Evolutionary conservation across 345 rosid genomes (phyloP).

Genomic region (Clausena lansium): DNA sequence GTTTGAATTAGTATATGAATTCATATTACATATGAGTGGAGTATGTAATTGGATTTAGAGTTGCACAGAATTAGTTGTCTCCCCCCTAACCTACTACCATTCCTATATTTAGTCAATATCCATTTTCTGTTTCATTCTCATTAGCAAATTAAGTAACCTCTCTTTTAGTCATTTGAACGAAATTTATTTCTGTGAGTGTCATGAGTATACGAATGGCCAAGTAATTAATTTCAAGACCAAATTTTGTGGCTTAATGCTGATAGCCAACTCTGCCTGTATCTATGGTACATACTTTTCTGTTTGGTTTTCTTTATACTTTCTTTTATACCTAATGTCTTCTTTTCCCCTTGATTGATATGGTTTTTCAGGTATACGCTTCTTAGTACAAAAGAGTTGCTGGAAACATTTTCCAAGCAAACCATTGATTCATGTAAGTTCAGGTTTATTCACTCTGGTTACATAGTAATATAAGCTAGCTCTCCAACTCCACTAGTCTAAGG

Average conservation of each 20-base stretch:
- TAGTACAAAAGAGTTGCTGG: conserved; percentile 75
- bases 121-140: not conserved
- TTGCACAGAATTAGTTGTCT: not conserved
- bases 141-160: not conserved
- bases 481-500: not conserved
- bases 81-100: not conserved
- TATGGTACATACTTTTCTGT: not conserved
- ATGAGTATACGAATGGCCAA: not conserved
- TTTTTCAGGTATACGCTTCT: conserved; percentile 73
- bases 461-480: not conserved
- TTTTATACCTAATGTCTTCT: conserved; percentile 3
- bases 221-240: not conserved
- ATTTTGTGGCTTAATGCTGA: not conserved
- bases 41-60: too few species aligned
- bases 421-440: conserved; percentile 72
- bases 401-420: conserved; percentile 65
- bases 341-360: conserved; percentile 4
- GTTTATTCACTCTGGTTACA: not conserved
- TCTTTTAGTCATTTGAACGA: not conserved
- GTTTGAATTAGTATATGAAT: not conserved
- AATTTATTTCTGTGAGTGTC: not conserved
- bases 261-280: not conserved
- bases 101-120: not conserved
- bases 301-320: conserved; percentile 1
- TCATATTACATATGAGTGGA: too few species aligned